Base-by-base conservation (phyloP, 768 basidiomycete species). In the Saitozyma sp. region DNA sequence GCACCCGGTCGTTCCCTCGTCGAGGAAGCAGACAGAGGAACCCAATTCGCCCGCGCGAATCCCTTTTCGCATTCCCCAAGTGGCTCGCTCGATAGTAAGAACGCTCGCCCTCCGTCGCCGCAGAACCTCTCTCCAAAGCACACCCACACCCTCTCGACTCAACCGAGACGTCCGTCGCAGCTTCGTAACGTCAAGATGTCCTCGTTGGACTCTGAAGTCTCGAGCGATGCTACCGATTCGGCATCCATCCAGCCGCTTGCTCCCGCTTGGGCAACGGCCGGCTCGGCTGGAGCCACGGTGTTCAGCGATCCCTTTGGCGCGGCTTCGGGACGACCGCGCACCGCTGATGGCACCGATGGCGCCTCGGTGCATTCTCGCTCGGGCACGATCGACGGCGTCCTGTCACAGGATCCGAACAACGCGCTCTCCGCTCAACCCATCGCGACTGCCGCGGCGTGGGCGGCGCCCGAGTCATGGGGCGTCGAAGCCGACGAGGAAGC, bases 401-500 rank as follows among this genome's bases (percentile, higher is more conserved):
- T 29, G 29, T 29, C 29, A 29, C 29, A 29, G 29, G 29, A 29
- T 29, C 29, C 29, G 29, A 29, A 29, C 29, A 29, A 29, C 5
- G 42, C 41, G 14, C 43, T 62, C 19, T 19, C 55, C 43, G 17
- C 37, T 40, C 13, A 45, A 39, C 59, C 45, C 14, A 39, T 29
- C 14, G 55, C 20, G 19, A 61, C 62, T 38, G 82, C 51, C 83
- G 84, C 74, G 80, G 82, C 56, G 64, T 83, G 69, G 83, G 83
- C 61, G 78, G 82, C 82, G 8, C 82, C 82, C 2, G 82, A 83
- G 64, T 81, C 80, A 20, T 83, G 82, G 82, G 82, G 82, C n/a
- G 82, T 83, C 9, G 73, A 80, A 67, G 76, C 74, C n/a, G 68
- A 80, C 64, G 73, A 75, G 52, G 79, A 78, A 8, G 75, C 73